Evolutionary conservation across 2,329 filamentous ascomycete genomes (phyloP).

Genomic region (Ramularia endophylla): DNA sequence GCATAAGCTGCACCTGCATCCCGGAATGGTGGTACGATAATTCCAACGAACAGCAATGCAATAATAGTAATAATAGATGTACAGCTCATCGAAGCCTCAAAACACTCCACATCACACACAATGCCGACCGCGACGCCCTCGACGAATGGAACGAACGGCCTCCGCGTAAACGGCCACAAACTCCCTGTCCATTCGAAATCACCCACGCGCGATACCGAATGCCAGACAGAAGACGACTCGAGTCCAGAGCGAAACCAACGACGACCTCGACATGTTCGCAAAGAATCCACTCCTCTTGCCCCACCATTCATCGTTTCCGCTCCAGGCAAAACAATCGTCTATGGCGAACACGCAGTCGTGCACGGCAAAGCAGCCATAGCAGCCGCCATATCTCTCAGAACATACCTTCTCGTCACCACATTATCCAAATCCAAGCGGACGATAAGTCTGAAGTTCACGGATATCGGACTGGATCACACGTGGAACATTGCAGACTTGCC

Average conservation of each 20-base stretch:
- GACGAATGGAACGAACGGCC: background rate
- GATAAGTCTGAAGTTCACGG: constrained; percentile 81
- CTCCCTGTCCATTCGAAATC: background rate
- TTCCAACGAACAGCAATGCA: no score
- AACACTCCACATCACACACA: no score
- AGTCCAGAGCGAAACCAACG: background rate
- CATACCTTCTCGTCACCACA: constrained; percentile 92
- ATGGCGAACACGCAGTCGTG: constrained; percentile 97
- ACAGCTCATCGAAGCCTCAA: no score
- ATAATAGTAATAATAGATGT: no score
- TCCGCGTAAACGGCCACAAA: background rate
- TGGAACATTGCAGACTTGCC: constrained; percentile 93
- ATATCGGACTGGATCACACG: constrained; percentile 81
- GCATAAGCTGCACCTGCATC: no score
- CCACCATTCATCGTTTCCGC: constrained; percentile 97
- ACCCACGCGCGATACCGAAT: background rate
- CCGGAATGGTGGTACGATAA: no score
- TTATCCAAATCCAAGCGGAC: constrained; percentile 88
- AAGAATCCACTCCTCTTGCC: constrained; percentile 55
- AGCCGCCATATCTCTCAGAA: constrained; percentile 88
- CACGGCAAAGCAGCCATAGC: constrained; percentile 95
- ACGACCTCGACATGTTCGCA: constrained; percentile 12
- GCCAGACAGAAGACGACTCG: background rate
- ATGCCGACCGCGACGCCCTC: no score
- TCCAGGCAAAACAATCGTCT: constrained; percentile 96